phyloP scores from a whole-genome alignment of 179 eudicot genomes.

The Patellifolia procumbens region DNA sequence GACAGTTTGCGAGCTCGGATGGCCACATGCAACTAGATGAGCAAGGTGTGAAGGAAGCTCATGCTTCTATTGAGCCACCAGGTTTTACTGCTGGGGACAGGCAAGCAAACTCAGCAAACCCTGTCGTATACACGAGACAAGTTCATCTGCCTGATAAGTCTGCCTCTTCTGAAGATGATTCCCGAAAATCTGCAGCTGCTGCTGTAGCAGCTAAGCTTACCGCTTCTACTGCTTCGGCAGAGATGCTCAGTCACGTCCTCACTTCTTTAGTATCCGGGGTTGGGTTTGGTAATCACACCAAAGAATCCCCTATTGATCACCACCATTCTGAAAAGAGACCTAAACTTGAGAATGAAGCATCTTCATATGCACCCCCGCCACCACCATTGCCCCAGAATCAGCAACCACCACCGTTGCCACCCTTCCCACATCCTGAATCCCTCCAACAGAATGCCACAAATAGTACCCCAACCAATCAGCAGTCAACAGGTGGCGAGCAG shows the following conservation, averaged over 20 bases:
- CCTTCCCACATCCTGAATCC: conserved; percentile 37
- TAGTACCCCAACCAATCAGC: conserved; percentile 35
- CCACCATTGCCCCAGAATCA: conserved; percentile 22
- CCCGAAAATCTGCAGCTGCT: conserved; percentile 78
- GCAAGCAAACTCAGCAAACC: conserved; percentile 52
- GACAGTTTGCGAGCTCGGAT: conserved; percentile 39
- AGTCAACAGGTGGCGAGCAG: conserved; percentile 34
- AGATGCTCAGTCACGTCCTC: conserved; percentile 88
- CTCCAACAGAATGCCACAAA: conserved; percentile 26
- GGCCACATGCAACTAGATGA: conserved; percentile 32
- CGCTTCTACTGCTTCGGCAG: conserved; percentile 84
- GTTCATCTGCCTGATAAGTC: conserved; percentile 45
- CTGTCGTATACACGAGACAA: conserved; percentile 62
- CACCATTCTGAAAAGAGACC: conserved; percentile 60
- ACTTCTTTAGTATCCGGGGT: conserved; percentile 85
- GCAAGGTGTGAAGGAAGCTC: conserved; percentile 42
- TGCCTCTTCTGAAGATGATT: conserved; percentile 43
- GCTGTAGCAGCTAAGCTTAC: conserved; percentile 94
- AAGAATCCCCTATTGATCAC: conserved; percentile 42
- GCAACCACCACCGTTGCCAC: conserved; percentile 47
- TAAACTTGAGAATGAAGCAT: conserved; percentile 53
- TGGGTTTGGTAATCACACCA: conserved; percentile 47
- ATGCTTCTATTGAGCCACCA: conserved; percentile 37
- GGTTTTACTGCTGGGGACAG: conserved; percentile 34
- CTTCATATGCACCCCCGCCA: conserved; percentile 31